These are phyloP conservation scores for Xerocomus nothofagi DNA, from an alignment of 1,284 basidiomycete genomes.

Conservation along the genomic window DNA sequence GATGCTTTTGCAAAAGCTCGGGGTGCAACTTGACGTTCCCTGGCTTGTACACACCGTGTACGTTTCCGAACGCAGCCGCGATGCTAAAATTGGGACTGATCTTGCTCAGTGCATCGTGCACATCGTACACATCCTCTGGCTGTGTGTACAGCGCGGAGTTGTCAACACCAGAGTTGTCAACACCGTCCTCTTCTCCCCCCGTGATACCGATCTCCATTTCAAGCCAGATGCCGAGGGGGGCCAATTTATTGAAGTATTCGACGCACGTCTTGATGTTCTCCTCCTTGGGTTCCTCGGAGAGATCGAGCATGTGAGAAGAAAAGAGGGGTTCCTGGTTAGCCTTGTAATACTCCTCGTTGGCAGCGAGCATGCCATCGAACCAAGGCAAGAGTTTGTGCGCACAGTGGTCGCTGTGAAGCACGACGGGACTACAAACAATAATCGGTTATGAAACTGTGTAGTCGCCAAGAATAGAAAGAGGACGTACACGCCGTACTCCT, in stretches of 20 bases:
- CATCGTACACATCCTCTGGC: conserved; percentile 94
- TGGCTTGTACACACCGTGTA: conserved; percentile 85
- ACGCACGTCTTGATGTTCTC: conserved; percentile 95
- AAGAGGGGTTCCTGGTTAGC: conserved; percentile 89
- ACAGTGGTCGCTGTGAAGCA: conserved; percentile 99
- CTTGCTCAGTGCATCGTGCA: conserved; percentile 80
- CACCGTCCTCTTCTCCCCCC: conserved; percentile 98
- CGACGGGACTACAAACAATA: conserved; percentile 70
- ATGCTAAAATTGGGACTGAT: conserved; percentile 95
- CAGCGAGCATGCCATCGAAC: conserved; percentile 99
- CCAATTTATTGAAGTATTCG: conserved; percentile 97
- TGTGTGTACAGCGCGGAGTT: conserved; percentile 96
- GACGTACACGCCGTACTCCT: conserved; percentile 86
- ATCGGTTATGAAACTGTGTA: not conserved
- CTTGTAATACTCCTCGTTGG: conserved; percentile 94
- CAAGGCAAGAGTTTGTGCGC: conserved; percentile 98
- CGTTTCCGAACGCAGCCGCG: conserved; percentile 85
- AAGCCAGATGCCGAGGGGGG: conserved; percentile 91
- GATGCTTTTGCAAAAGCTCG: conserved; percentile 92
- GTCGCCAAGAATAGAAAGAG: not conserved
- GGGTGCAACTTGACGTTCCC: conserved; percentile 89
- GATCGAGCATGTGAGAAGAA: conserved; percentile 99
- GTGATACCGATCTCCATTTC: conserved; percentile 99
- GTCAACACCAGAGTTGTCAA: conserved; percentile 95
- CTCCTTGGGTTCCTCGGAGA: conserved; percentile 97